Percentiles rank a stretch among this genome's conserved stretches.
Conservation (phyloP, 352 stramenopile genomes). For the Pythium rishiriense region DNA sequence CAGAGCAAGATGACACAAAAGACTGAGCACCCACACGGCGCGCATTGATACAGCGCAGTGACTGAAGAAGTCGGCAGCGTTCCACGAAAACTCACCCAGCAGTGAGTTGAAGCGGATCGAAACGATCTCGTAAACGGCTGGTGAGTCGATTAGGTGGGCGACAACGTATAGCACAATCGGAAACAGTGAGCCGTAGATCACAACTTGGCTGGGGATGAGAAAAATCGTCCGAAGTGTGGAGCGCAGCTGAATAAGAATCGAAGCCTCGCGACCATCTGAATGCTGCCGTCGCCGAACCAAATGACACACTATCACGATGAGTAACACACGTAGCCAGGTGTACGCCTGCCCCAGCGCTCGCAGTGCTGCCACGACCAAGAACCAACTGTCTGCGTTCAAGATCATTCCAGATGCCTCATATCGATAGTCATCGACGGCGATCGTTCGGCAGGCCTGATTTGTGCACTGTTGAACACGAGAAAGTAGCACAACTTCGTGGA, state of each 20-base stretch:
- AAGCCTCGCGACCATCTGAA: neutral
- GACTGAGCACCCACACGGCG: slow-evolving; percentile 28
- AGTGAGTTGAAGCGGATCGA: slow-evolving; percentile 23
- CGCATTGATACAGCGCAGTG: slow-evolving; percentile 31
- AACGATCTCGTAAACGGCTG: slow-evolving; percentile 26
- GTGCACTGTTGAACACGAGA: slow-evolving; percentile 7
- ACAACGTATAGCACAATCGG: slow-evolving; percentile 35
- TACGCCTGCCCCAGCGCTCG: slow-evolving; percentile 19
- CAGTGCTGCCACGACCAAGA: slow-evolving; percentile 1
- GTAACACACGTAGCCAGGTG: slow-evolving; percentile 8
- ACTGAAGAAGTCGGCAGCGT: neutral
- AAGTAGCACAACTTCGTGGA: slow-evolving; percentile 10
- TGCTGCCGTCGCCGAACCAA: neutral
- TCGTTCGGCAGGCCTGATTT: slow-evolving; percentile 1
- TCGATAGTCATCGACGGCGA: slow-evolving; percentile 21
- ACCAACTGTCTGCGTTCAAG: slow-evolving; percentile 11
- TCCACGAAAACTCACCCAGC: slow-evolving; percentile 1
- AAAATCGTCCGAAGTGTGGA: slow-evolving; percentile 3
- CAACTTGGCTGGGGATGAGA: neutral
- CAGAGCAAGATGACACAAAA: slow-evolving; percentile 12
- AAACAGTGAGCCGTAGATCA: slow-evolving; percentile 15
- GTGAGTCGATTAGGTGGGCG: slow-evolving; percentile 33
- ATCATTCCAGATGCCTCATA: slow-evolving; percentile 6
- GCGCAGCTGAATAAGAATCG: neutral
- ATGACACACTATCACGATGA: slow-evolving; percentile 3